These are phyloP conservation scores for Gloeopeniophorella convolvens DNA, from an alignment of 768 basidiomycete species.

Conservation along the genomic window DNA sequence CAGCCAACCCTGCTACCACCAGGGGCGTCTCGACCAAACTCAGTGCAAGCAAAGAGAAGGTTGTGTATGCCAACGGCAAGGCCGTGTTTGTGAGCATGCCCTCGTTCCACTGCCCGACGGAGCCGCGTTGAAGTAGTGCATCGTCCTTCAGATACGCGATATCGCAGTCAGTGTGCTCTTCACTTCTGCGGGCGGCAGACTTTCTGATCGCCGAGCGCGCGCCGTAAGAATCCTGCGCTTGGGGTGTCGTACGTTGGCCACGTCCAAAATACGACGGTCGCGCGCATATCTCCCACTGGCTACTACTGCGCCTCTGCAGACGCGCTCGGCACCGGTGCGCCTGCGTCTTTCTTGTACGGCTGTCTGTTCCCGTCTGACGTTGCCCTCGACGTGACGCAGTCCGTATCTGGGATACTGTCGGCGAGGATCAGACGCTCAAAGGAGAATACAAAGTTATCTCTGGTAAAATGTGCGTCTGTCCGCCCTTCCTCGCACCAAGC, in stretches of 20 bases:
- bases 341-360: neutral
- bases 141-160: slow-evolving; percentile 15
- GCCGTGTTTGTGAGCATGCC: slow-evolving; percentile 64
- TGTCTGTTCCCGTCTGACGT: neutral
- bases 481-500: neutral
- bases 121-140: neutral
- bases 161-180: slow-evolving; percentile 15
- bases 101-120: neutral
- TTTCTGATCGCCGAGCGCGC: slow-evolving; percentile 7
- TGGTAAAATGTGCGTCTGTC: slow-evolving; percentile 55
- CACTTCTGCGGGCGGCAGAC: neutral
- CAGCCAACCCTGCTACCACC: slow-evolving; percentile 63
- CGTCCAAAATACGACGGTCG: slow-evolving; percentile 78
- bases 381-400: slow-evolving; percentile 52
- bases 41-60: slow-evolving; percentile 65
- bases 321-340: slow-evolving; percentile 66
- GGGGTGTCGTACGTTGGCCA: slow-evolving; percentile 72
- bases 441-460: slow-evolving; percentile 71
- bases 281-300: slow-evolving; percentile 87
- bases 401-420: slow-evolving; percentile 88
- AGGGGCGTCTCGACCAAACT: slow-evolving; percentile 71
- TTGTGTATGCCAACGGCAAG: slow-evolving; percentile 82
- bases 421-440: slow-evolving; percentile 77
- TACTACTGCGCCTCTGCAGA: slow-evolving; percentile 96
- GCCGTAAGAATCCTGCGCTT: slow-evolving; percentile 52